Evolutionary conservation across 352 stramenopile species (phyloP).

Genomic region (Globisporangium paddicum): DNA sequence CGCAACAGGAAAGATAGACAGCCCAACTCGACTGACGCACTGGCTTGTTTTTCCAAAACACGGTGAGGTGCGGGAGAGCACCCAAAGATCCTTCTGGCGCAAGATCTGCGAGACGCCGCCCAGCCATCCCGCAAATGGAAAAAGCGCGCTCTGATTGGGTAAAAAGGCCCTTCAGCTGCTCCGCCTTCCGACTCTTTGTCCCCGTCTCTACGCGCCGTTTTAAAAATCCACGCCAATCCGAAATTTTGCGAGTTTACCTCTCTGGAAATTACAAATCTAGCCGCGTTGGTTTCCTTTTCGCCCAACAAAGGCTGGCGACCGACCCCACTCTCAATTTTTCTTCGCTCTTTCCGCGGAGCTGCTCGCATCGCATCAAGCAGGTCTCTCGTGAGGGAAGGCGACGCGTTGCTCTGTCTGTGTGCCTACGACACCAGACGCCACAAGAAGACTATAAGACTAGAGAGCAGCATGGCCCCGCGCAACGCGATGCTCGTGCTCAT

Average conservation of each 20-base stretch:
- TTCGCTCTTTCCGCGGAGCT: slow-evolving; percentile 10
- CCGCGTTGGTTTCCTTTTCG: background rate
- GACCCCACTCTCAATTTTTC: slow-evolving; percentile 16
- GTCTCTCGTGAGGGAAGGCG: background rate
- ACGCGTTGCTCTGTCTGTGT: background rate
- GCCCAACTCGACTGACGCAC: too few relatives aligned
- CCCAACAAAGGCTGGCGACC: background rate
- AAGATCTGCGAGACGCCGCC: background rate
- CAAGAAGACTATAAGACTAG: background rate
- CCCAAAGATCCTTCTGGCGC: background rate
- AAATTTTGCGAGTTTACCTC: background rate
- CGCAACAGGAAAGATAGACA: too few relatives aligned
- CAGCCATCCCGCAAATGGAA: too few relatives aligned
- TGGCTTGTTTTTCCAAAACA: background rate
- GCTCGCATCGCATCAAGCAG: background rate
- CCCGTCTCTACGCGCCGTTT: background rate
- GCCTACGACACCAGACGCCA: too few relatives aligned
- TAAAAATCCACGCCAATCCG: background rate
- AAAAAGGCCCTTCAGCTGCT: background rate
- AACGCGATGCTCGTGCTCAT: slow-evolving; percentile 10
- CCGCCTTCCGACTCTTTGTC: background rate
- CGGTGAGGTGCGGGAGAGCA: background rate
- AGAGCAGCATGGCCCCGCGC: background rate
- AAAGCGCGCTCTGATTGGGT: too few relatives aligned
- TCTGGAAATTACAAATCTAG: background rate